phyloP scores from a whole-genome alignment of 257 asterid genomes.

The Gentiana macrophylla region DNA sequence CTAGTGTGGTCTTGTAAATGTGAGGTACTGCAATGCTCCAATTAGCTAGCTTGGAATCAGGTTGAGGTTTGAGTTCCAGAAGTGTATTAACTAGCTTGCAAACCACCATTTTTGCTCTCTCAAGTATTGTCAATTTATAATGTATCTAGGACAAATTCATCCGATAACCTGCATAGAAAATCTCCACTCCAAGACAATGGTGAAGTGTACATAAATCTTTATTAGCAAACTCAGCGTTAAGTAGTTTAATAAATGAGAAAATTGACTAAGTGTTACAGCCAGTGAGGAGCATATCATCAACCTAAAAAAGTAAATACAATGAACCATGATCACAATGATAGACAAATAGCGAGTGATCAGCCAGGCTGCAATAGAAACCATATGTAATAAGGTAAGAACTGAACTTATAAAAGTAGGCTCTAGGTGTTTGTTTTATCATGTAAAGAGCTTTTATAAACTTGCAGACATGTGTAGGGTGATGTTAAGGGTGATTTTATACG shows the following conservation, averaged over 20 bases:
- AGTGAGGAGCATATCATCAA: slow-evolving; percentile 4
- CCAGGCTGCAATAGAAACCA: slow-evolving; percentile 3
- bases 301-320: neutral
- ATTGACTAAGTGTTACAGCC: neutral
- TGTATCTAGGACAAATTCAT: neutral
- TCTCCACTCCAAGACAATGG: neutral
- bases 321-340: neutral
- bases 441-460: neutral
- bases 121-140: neutral
- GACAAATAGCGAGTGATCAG: slow-evolving; percentile 3
- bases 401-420: neutral
- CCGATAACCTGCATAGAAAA: neutral
- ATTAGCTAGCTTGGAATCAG: neutral
- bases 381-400: neutral
- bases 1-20: neutral
- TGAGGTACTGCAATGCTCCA: slow-evolving; percentile 5
- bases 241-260: neutral
- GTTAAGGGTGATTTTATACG: no score
- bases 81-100: slow-evolving; percentile 3
- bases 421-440: neutral
- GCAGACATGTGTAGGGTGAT: neutral
- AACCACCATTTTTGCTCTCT: neutral
- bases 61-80: neutral
- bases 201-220: neutral
- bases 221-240: neutral